A percentile compares a stretch with the other conserved stretches of the same genome.
Conservation (phyloP, 2,329 filamentous ascomycete genomes). For the Fusarium sp. region DNA sequence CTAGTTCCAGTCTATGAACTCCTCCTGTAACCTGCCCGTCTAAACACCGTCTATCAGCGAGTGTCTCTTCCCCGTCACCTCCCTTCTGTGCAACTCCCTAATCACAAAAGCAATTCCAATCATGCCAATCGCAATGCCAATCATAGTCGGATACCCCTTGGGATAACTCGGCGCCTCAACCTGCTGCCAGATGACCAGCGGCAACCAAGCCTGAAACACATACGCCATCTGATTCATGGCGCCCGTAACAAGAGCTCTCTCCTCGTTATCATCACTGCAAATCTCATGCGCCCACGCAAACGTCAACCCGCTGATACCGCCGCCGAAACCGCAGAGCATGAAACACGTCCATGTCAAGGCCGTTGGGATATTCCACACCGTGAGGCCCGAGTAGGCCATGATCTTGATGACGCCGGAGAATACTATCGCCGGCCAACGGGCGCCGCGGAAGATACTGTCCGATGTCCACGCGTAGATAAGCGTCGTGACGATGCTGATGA, state of each 20-base stretch:
- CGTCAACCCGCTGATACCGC: slow-evolving; percentile 58
- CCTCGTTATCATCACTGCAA: slow-evolving; percentile 66
- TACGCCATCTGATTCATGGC: slow-evolving; percentile 79
- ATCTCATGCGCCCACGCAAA: slow-evolving; percentile 65
- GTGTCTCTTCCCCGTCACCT: slow-evolving; percentile 8
- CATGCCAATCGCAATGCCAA: slow-evolving; percentile 59
- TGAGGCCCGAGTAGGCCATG: slow-evolving; percentile 53
- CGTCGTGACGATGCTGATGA: slow-evolving; percentile 66
- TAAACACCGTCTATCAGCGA: neutral
- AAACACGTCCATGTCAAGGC: slow-evolving; percentile 73
- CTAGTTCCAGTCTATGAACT: too few relatives aligned
- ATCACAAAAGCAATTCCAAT: slow-evolving; percentile 63
- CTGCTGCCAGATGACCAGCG: slow-evolving; percentile 73
- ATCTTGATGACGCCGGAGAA: slow-evolving; percentile 61
- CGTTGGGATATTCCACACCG: slow-evolving; percentile 58
- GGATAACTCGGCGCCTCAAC: slow-evolving; percentile 69
- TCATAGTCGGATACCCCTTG: slow-evolving; percentile 69
- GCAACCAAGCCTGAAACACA: slow-evolving; percentile 76
- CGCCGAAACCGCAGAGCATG: slow-evolving; percentile 64
- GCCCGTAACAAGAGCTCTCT: slow-evolving; percentile 72
- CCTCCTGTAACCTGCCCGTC: neutral
- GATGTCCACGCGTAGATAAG: slow-evolving; percentile 74
- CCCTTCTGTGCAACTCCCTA: slow-evolving; percentile 41
- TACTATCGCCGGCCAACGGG: slow-evolving; percentile 72
- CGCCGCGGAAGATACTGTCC: slow-evolving; percentile 68